A percentile compares a stretch with the other conserved stretches of the same genome.
Conservation (phyloP, 2,329 filamentous ascomycete species). For the Talaromyces sp. region DNA sequence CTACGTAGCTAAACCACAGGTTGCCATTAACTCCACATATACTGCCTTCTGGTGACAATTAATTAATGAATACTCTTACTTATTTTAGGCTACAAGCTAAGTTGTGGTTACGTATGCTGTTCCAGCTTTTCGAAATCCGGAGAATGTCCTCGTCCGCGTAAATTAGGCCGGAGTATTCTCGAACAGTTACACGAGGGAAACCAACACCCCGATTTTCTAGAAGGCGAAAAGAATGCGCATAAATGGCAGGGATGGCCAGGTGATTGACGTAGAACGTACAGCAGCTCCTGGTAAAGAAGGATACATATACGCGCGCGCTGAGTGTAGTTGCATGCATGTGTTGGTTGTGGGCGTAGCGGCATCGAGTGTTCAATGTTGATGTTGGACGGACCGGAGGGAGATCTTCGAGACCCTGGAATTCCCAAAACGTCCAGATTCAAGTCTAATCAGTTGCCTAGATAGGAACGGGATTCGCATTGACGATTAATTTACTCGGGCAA, state of each 20-base stretch:
- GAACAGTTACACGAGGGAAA: not conserved
- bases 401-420: not conserved
- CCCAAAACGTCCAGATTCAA: not conserved
- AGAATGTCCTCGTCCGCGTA: not conserved
- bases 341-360: not conserved
- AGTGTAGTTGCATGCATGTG: not conserved
- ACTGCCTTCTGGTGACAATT: not conserved
- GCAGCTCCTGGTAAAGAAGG: not conserved
- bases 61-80: not conserved
- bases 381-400: not conserved
- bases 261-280: not conserved
- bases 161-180: not conserved
- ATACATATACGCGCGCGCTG: not conserved
- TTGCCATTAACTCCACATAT: not conserved
- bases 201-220: not conserved
- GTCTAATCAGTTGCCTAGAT: not conserved
- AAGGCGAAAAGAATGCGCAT: constrained; percentile 2
- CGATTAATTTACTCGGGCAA: not conserved
- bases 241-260: not conserved
- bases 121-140: not conserved
- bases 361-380: not conserved
- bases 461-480: not conserved
- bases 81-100: not conserved
- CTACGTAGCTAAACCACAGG: not conserved
- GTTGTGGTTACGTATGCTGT: not conserved